A percentile compares a stretch with the other conserved stretches of the same genome.
Evolutionary conservation across 805 yeast species (phyloP).

Genomic region (Metschnikowia picachoensis): DNA sequence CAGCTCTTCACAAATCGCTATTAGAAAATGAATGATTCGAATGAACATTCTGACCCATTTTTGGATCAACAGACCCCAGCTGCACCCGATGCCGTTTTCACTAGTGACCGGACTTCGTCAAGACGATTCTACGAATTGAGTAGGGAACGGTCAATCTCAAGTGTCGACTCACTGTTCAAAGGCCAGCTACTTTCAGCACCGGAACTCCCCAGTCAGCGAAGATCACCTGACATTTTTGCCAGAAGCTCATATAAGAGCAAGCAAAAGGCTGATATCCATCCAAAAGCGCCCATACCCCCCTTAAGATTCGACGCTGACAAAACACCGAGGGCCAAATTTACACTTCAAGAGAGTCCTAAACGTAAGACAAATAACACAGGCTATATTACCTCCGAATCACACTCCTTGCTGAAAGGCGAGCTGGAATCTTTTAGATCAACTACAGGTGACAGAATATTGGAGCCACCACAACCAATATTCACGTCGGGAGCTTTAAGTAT

Average conservation of each 20-base stretch:
- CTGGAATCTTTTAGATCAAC: slow-evolving; percentile 40
- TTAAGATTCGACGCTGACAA: slow-evolving; percentile 8
- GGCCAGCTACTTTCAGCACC: slow-evolving; percentile 32
- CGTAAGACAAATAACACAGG: slow-evolving; percentile 43
- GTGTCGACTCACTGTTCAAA: slow-evolving; percentile 22
- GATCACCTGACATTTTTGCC: slow-evolving; percentile 43
- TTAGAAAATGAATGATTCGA: not conserved
- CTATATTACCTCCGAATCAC: not conserved
- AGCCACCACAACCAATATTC: slow-evolving; percentile 64
- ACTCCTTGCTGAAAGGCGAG: slow-evolving; percentile 15
- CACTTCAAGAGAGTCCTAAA: slow-evolving; percentile 64
- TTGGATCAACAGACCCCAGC: slow-evolving; percentile 29
- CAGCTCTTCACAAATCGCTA: not conserved
- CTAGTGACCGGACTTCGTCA: slow-evolving; percentile 36
- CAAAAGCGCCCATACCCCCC: slow-evolving; percentile 9
- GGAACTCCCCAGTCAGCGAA: slow-evolving; percentile 26
- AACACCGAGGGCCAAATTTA: slow-evolving; percentile 64
- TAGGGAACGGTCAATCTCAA: slow-evolving; percentile 18
- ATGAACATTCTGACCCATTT: slow-evolving; percentile 25
- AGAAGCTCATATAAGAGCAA: slow-evolving; percentile 31
- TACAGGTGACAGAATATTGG: slow-evolving; percentile 47
- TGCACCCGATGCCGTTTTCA: slow-evolving; percentile 38
- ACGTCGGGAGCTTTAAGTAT: slow-evolving; percentile 61
- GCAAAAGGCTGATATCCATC: not conserved
- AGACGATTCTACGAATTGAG: slow-evolving; percentile 30